Evolutionary conservation across 2,329 filamentous ascomycete genomes (phyloP), one percentile per base, ranked within the genome.

Genomic region (Aspergillus pseudotamarii): DNA sequence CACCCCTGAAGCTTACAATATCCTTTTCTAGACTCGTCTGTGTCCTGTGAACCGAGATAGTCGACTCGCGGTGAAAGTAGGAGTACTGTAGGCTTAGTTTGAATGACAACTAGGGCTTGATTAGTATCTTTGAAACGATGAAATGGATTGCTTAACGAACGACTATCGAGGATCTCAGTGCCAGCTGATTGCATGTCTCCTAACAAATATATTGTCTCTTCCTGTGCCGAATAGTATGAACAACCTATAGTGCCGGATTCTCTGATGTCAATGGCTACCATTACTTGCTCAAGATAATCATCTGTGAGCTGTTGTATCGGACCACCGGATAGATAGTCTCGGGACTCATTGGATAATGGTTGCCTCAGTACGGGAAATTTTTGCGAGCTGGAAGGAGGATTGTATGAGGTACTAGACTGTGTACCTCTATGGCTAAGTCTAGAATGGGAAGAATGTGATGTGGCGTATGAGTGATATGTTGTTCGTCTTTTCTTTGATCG

Each of bases 181-280:
- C 87, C 88, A 5, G 89, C 90, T 68, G 88, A 82, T 19, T 86
- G 83, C 11, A 92, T 84, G 68, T 97, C 94, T 73, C 94, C 89
- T 73, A 96, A 88, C 50, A 97, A 83, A 63, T 86, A 90, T 4
- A 97, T 77, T 41, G 84, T 87, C 71, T 91, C 89, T 45, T 93
- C 87, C 30, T 84, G 80, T 6, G 89, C 88, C 54, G 89, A 82
- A 73, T 94, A 97, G 73, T 94, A 96, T 53, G 92, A 90, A 75
- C 93, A 97, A 0, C 94, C 94, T 21, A 97, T 83, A 0, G 85
- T 88, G 0, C 86, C 88, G 34, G 86, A 85, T n/a, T 89, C 85
- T 65, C 85, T 88, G 74, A 94, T 83, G 63, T 96, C 89, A 28
- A 97, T 81, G 0, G 92, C 91, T 88, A 96, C 92, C 62, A 96